Conservation (phyloP, 176 grass and related monocot genomes). For the Aegilops speltoides region DNA sequence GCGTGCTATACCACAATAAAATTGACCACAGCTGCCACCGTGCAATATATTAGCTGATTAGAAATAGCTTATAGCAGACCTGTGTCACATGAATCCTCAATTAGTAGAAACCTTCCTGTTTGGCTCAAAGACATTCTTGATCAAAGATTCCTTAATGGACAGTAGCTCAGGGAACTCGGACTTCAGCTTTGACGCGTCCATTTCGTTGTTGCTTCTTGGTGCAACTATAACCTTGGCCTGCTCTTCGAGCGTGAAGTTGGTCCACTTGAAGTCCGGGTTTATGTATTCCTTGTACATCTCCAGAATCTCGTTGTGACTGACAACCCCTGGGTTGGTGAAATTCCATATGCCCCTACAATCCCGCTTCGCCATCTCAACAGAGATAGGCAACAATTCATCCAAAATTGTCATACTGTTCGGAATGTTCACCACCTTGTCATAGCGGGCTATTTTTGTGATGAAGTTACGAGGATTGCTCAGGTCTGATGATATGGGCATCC, state of each 20-base stretch:
- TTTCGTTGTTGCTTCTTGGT: background rate
- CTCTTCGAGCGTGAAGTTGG: background rate
- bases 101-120: background rate
- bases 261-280: background rate
- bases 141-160: background rate
- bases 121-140: background rate
- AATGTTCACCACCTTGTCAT: background rate
- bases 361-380: background rate
- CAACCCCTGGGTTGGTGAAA: background rate
- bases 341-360: background rate
- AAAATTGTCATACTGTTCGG: background rate
- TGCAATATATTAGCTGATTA: slow-evolving; percentile 16
- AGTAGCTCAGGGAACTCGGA: background rate
- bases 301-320: background rate
- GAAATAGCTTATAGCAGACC: background rate
- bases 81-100: background rate
- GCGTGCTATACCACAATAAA: background rate
- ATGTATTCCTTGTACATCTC: background rate
- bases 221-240: background rate
- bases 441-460: background rate
- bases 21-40: slow-evolving; percentile 6
- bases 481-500: background rate
- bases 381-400: background rate
- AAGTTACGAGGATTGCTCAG: background rate
- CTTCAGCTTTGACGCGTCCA: background rate